These are phyloP conservation scores for Oenanthe javanica DNA, from an alignment of 140 eudicot species.

Conservation along the genomic window DNA sequence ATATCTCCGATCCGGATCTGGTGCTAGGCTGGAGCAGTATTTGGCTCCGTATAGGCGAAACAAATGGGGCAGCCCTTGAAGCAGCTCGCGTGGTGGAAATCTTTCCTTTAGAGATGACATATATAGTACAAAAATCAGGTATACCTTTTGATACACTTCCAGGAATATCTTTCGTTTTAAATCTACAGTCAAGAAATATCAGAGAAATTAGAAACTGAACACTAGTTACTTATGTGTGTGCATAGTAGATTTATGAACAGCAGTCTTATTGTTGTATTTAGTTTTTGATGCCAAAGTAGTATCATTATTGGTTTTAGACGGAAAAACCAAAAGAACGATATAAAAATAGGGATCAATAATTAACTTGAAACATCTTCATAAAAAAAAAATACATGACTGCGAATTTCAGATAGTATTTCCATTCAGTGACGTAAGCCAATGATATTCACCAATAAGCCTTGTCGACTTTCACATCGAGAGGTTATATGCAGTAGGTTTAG, in stretches of 20 bases:
- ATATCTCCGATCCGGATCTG: slow-evolving; percentile 19
- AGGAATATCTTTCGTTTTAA: slow-evolving; percentile 58
- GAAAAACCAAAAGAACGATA: not conserved
- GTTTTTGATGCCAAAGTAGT: not conserved
- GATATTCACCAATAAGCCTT: too few relatives aligned
- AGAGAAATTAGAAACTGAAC: slow-evolving; percentile 15
- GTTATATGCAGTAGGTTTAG: too few relatives aligned
- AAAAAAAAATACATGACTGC: not conserved
- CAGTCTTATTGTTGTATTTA: not conserved
- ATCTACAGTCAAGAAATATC: slow-evolving; percentile 32
- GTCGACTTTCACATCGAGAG: too few relatives aligned
- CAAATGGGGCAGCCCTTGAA: slow-evolving; percentile 52
- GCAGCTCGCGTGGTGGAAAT: slow-evolving; percentile 59
- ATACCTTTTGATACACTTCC: slow-evolving; percentile 44
- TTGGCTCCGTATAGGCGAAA: slow-evolving; percentile 48
- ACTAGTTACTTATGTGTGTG: not conserved
- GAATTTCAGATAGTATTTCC: not conserved
- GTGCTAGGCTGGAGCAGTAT: slow-evolving; percentile 23
- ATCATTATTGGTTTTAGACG: not conserved
- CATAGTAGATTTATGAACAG: not conserved
- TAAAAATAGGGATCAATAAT: not conserved
- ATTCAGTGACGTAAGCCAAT: not conserved
- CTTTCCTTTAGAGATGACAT: slow-evolving; percentile 72
- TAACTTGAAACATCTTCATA: not conserved
- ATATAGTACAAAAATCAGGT: slow-evolving; percentile 69